These are phyloP conservation scores for Kodamaea sagamina DNA, from an alignment of 805 yeast species.

Conservation along the genomic window DNA sequence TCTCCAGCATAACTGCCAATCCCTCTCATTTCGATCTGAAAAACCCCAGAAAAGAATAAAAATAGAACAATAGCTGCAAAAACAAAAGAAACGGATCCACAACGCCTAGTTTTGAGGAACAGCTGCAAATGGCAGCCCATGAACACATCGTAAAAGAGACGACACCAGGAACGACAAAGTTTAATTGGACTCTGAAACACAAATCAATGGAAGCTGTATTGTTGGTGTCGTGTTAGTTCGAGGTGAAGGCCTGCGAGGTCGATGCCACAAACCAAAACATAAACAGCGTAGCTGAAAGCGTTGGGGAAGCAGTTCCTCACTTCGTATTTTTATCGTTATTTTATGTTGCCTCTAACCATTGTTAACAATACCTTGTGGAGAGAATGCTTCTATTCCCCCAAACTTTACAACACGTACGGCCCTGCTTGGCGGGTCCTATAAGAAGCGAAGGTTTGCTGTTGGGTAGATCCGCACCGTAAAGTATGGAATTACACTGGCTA, in stretches of 20 bases:
- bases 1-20: no score
- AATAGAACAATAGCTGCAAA: slow-evolving; percentile 7
- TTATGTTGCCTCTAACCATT: not conserved
- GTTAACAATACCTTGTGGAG: not conserved
- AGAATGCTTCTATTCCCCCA: not conserved
- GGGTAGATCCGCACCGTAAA: not conserved
- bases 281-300: no score
- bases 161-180: not conserved
- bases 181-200: not conserved
- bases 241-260: no score
- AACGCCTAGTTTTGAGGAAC: not conserved
- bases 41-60: not conserved
- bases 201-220: no score
- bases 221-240: no score
- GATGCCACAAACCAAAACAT: no score
- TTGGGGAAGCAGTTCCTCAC: not conserved
- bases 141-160: not conserved
- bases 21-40: no score
- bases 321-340: not conserved
- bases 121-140: not conserved
- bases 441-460: not conserved
- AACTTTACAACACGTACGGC: not conserved
- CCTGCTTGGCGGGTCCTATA: not conserved
- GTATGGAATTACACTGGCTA: slow-evolving; percentile 1
- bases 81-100: slow-evolving; percentile 1